These are phyloP conservation scores for Setaria viridis DNA, from an alignment of 202 grass and related monocot species.

Conservation along the genomic window DNA sequence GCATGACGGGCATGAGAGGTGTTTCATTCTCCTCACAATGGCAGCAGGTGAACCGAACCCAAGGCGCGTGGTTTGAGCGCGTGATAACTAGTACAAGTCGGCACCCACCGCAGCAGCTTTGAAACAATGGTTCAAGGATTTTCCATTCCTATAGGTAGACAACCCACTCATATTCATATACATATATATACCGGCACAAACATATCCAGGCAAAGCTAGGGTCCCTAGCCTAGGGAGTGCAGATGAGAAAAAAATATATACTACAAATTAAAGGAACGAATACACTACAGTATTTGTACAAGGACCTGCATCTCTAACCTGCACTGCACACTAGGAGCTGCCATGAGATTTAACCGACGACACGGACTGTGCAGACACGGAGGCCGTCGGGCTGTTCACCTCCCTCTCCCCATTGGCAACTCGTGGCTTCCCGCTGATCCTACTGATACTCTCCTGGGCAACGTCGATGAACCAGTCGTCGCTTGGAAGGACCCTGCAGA, in stretches of 20 bases:
- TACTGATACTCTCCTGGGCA: slow-evolving; percentile 65
- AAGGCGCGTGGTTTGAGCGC: background rate
- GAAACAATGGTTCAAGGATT: slow-evolving; percentile 9
- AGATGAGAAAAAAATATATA: background rate
- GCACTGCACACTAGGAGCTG: slow-evolving; percentile 53
- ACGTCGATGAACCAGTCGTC: slow-evolving; percentile 93
- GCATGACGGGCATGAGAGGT: background rate
- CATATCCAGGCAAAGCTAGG: background rate
- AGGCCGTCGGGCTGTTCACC: slow-evolving; percentile 85
- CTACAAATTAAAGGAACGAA: background rate
- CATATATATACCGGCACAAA: slow-evolving; percentile 39
- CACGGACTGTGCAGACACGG: slow-evolving; percentile 85
- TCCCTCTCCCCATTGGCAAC: slow-evolving; percentile 70
- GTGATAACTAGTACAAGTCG: background rate
- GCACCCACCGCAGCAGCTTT: background rate
- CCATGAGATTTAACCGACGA: slow-evolving; percentile 71
- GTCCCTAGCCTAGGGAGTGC: background rate
- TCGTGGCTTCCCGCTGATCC: slow-evolving; percentile 77
- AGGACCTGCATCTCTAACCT: slow-evolving; percentile 40
- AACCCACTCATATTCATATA: slow-evolving; percentile 15
- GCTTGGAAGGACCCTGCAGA: slow-evolving; percentile 57
- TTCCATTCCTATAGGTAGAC: background rate
- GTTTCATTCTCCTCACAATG: background rate
- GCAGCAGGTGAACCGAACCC: slow-evolving; percentile 13
- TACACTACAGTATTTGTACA: slow-evolving; percentile 44